phyloP scores from a whole-genome alignment of 352 stramenopile species.

The Phytophthora foliorum region DNA sequence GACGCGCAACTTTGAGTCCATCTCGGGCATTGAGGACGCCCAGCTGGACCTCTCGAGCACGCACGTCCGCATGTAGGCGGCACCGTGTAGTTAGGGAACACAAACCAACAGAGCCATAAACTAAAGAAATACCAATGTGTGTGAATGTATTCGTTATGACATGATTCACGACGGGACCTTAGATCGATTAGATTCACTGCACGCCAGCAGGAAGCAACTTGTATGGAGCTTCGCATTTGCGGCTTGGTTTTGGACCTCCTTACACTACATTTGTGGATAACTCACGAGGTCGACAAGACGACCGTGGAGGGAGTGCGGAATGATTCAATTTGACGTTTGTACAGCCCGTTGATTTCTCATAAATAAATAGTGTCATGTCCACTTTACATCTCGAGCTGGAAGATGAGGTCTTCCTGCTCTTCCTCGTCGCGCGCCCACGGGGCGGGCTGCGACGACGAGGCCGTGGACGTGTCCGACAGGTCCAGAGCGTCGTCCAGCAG shows the following conservation, averaged over 20 bases:
- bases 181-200: no score
- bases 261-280: conserved; percentile 5
- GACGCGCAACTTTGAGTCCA: conserved; percentile 57
- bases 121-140: conserved; percentile 11
- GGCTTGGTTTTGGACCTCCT: not conserved
- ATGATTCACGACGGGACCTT: no score
- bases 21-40: conserved; percentile 46
- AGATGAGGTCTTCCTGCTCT: conserved; percentile 44
- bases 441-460: conserved; percentile 36
- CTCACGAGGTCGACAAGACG: conserved; percentile 9
- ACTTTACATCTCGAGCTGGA: conserved; percentile 50
- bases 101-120: conserved; percentile 9
- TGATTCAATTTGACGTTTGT: not conserved
- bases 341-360: conserved; percentile 1
- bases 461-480: conserved; percentile 52
- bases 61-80: conserved; percentile 46
- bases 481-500: conserved; percentile 33
- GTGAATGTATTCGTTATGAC: not conserved
- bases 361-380: conserved; percentile 47
- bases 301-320: not conserved
- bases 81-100: conserved; percentile 2
- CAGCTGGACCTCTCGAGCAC: conserved; percentile 46
- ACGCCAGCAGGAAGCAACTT: no score
- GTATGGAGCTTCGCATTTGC: no score
- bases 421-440: conserved; percentile 19